These are phyloP conservation scores for Tetragonia tetragonoides DNA, from an alignment of 148 eudicot species.

Conservation along the genomic window DNA sequence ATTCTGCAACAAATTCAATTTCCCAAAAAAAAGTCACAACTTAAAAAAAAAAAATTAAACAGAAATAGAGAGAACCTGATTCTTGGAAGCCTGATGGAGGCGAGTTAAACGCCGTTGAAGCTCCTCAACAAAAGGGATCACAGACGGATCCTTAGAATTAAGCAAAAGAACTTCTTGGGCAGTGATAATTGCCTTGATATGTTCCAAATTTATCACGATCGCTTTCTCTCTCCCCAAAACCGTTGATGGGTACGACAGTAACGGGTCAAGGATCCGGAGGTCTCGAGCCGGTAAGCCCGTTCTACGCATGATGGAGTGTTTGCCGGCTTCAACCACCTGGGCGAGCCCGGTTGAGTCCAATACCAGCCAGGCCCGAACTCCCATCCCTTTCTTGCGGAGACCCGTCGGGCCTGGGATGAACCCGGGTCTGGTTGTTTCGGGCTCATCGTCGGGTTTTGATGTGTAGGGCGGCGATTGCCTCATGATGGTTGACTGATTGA, in stretches of 20 bases:
- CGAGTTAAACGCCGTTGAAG: conserved; percentile 62
- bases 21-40: not conserved
- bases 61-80: conserved; percentile 45
- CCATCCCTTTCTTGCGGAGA: conserved; percentile 61
- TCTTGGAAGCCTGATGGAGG: conserved; percentile 60
- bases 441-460: conserved; percentile 38
- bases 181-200: conserved; percentile 89
- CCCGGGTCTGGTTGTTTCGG: conserved; percentile 34
- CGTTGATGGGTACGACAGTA: conserved; percentile 85
- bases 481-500: not conserved
- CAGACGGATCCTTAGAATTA: conserved; percentile 86
- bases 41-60: not conserved
- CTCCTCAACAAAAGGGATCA: conserved; percentile 80
- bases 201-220: conserved; percentile 90
- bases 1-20: too few relatives aligned
- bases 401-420: conserved; percentile 24
- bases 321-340: conserved; percentile 79
- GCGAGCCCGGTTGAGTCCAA: conserved; percentile 74
- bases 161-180: conserved; percentile 85
- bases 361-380: conserved; percentile 72
- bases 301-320: conserved; percentile 85
- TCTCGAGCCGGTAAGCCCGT: conserved; percentile 96
- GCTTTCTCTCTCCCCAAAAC: conserved; percentile 90
- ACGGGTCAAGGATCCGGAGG: conserved; percentile 84
- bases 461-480: conserved; percentile 13